phyloP scores from a whole-genome alignment of 441 rosid species.

The Mallotus repandus region DNA sequence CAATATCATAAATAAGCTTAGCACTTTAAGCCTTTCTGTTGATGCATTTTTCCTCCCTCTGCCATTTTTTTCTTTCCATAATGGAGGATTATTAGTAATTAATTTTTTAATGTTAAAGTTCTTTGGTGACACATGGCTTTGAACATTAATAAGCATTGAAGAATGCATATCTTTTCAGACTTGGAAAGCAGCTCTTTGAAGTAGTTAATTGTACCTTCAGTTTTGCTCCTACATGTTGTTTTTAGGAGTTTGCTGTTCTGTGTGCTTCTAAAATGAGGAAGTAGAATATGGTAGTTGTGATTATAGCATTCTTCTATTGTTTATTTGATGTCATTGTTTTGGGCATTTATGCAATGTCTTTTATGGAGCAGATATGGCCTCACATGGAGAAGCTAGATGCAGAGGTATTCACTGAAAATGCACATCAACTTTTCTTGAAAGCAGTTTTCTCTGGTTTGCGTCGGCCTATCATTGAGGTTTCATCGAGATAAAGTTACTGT shows the following conservation, averaged over 20 bases:
- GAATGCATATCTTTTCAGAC: not conserved
- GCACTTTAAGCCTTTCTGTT: too few relatives aligned
- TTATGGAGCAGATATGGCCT: conserved; percentile 72
- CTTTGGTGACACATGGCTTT: too few relatives aligned
- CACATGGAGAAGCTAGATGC: conserved; percentile 76
- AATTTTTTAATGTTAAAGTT: too few relatives aligned
- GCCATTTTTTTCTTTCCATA: too few relatives aligned
- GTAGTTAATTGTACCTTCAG: not conserved
- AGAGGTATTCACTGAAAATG: conserved; percentile 61
- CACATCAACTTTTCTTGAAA: conserved; percentile 72
- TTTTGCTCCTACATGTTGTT: not conserved
- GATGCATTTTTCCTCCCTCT: too few relatives aligned
- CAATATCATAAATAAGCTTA: too few relatives aligned
- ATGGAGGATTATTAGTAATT: too few relatives aligned
- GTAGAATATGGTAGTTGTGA: too few relatives aligned
- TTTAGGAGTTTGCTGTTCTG: not conserved
- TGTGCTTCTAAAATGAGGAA: too few relatives aligned
- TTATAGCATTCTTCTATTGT: too few relatives aligned
- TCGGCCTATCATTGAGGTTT: conserved; percentile 27
- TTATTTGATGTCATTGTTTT: too few relatives aligned
- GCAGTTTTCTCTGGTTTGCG: conserved; percentile 75
- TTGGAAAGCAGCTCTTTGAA: not conserved
- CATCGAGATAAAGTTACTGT: conserved; percentile 12
- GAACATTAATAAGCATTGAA: not conserved
- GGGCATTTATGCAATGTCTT: not conserved